Conservation (phyloP, 2,329 filamentous ascomycete genomes). For the Herpotrichia juniperi region DNA sequence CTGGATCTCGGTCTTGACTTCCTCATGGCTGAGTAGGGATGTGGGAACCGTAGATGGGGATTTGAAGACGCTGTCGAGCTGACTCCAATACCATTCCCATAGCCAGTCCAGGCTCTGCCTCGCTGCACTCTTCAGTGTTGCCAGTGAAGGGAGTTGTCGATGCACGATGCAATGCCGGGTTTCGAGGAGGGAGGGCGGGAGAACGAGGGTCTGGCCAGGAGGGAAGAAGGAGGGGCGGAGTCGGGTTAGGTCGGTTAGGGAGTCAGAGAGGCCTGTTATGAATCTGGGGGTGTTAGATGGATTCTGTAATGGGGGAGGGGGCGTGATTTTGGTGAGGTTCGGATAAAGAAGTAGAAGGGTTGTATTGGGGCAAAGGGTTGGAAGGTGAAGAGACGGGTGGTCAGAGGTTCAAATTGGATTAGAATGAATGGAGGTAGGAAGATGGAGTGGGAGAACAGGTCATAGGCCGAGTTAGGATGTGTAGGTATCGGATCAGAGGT, state of each 20-base stretch:
- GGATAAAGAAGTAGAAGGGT: too few relatives aligned
- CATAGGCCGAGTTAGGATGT: too few relatives aligned
- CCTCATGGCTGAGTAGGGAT: neutral
- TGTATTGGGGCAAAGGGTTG: too few relatives aligned
- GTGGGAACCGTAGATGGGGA: too few relatives aligned
- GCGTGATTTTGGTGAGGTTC: neutral
- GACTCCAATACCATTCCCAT: conserved; percentile 85
- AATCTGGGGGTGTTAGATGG: conserved; percentile 58
- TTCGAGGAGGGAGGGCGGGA: conserved; percentile 79
- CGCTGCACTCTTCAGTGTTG: conserved; percentile 72
- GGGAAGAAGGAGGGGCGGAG: conserved; percentile 34
- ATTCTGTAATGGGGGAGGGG: neutral
- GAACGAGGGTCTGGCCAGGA: conserved; percentile 25
- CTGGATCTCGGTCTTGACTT: conserved; percentile 13
- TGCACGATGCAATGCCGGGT: conserved; percentile 89
- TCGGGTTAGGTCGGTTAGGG: conserved; percentile 50
- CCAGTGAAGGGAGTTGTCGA: conserved; percentile 79
- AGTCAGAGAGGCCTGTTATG: conserved; percentile 79
- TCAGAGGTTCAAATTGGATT: too few relatives aligned
- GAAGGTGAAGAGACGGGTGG: too few relatives aligned
- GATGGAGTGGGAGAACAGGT: too few relatives aligned
- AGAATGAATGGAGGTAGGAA: too few relatives aligned
- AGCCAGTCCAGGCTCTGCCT: conserved; percentile 80
- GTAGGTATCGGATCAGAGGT: too few relatives aligned
- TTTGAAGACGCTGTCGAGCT: conserved; percentile 50